phyloP scores from a whole-genome alignment of 768 basidiomycete genomes.

The Phylloporus sp. region DNA sequence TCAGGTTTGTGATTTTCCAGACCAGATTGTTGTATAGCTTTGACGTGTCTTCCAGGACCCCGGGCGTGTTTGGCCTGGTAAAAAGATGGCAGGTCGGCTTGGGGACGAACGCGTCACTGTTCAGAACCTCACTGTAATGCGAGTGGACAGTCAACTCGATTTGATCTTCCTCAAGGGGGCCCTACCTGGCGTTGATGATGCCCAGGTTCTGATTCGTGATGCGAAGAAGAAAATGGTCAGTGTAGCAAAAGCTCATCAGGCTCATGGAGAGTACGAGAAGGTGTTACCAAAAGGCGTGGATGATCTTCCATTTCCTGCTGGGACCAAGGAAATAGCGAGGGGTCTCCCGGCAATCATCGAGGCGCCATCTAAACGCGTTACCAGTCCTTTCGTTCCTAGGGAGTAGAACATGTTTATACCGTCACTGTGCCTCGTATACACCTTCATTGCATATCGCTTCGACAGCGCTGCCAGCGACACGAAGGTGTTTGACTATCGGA shows the following conservation, averaged over 20 bases:
- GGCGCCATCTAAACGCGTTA: constrained; percentile 67
- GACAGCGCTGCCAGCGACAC: not conserved
- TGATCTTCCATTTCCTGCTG: constrained; percentile 90
- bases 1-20: constrained; percentile 54
- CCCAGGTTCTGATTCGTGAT: constrained; percentile 81
- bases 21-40: not conserved
- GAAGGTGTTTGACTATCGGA: not conserved
- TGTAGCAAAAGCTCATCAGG: constrained; percentile 58
- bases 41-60: constrained; percentile 62
- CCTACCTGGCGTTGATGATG: constrained; percentile 86
- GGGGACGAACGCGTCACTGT: constrained; percentile 78
- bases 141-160: constrained; percentile 82
- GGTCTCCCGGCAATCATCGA: constrained; percentile 61
- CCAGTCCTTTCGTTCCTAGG: constrained; percentile 75
- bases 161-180: constrained; percentile 90
- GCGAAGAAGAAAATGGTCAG: constrained; percentile 83
- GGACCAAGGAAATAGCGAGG: constrained; percentile 72
- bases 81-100: constrained; percentile 97
- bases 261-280: constrained; percentile 70
- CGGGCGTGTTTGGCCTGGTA: constrained; percentile 93
- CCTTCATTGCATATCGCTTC: not conserved
- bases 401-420: constrained; percentile 40
- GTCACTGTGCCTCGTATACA: not conserved
- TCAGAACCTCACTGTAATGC: constrained; percentile 86
- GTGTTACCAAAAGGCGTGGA: constrained; percentile 79